Conservation (phyloP, 257 asterid species). For the Nicotiana tabacum region DNA sequence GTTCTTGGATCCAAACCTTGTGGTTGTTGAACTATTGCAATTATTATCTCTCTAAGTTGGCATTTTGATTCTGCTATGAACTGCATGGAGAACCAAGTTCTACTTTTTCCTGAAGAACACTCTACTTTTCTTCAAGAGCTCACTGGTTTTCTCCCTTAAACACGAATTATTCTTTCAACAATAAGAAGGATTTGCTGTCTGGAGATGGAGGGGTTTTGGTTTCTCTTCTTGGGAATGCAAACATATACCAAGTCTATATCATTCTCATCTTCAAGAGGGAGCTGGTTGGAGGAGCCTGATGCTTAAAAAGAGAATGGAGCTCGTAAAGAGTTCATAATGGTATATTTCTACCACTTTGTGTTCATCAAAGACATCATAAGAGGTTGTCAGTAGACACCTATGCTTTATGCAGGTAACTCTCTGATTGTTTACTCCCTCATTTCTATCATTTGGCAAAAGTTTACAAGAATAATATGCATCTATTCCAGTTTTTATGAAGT, state of each 20-base stretch:
- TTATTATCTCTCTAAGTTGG: background rate
- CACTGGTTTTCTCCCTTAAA: constrained; percentile 3
- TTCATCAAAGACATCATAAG: background rate
- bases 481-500: background rate
- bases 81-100: background rate
- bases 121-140: background rate
- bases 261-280: background rate
- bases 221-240: background rate
- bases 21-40: background rate
- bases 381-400: background rate
- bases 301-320: background rate
- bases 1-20: background rate
- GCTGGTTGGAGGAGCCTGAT: background rate
- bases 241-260: background rate
- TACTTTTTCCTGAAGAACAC: background rate
- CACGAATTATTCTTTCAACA: background rate
- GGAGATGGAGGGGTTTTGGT: background rate
- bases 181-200: background rate
- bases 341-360: background rate
- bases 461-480: background rate
- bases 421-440: background rate
- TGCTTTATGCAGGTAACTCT: background rate
- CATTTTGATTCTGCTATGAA: background rate
- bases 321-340: background rate
- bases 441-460: background rate